Conservation (phyloP, 768 basidiomycete genomes). For the Filobasidium wieringae region DNA sequence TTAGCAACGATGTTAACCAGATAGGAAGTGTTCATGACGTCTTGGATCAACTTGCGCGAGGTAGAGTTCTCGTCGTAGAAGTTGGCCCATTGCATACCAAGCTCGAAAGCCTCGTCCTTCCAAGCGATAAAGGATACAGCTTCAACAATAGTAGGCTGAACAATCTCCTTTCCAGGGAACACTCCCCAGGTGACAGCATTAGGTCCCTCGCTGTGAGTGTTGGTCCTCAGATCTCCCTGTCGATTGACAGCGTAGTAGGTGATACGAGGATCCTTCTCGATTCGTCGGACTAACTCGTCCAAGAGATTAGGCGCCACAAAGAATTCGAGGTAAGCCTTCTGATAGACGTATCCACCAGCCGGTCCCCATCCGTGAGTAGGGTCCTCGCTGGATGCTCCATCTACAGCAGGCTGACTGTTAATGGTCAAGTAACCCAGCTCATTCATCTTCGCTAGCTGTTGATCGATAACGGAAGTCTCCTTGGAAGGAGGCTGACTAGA, state of each 20-base stretch:
- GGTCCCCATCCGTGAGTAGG: slow-evolving; percentile 88
- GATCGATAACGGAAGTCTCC: slow-evolving; percentile 39
- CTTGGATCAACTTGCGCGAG: slow-evolving; percentile 60
- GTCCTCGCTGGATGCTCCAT: slow-evolving; percentile 74
- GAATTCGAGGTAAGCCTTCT: slow-evolving; percentile 96
- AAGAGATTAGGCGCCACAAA: slow-evolving; percentile 71
- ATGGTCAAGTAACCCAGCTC: slow-evolving; percentile 87
- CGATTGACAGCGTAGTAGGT: slow-evolving; percentile 98
- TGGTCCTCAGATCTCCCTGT: slow-evolving; percentile 84
- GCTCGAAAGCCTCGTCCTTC: slow-evolving; percentile 96
- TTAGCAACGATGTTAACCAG: slow-evolving; percentile 96
- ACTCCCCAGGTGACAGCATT: slow-evolving; percentile 99
- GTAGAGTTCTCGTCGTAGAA: slow-evolving; percentile 67
- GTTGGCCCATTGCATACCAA: slow-evolving; percentile 81
- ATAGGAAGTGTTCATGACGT: slow-evolving; percentile 66
- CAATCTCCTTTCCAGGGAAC: slow-evolving; percentile 90
- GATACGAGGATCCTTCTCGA: slow-evolving; percentile 74
- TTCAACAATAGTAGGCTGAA: slow-evolving; percentile 93
- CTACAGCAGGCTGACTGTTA: slow-evolving; percentile 92
- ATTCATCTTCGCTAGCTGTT: slow-evolving; percentile 55
- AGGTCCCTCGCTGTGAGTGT: slow-evolving; percentile 86
- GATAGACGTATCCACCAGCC: slow-evolving; percentile 83
- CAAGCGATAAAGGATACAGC: slow-evolving; percentile 97
- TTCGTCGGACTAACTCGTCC: slow-evolving; percentile 58
- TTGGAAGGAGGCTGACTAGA: slow-evolving; percentile 37